Base-by-base conservation (phyloP, 2,329 filamentous ascomycete species). In the Penicillium capsulatum region DNA sequence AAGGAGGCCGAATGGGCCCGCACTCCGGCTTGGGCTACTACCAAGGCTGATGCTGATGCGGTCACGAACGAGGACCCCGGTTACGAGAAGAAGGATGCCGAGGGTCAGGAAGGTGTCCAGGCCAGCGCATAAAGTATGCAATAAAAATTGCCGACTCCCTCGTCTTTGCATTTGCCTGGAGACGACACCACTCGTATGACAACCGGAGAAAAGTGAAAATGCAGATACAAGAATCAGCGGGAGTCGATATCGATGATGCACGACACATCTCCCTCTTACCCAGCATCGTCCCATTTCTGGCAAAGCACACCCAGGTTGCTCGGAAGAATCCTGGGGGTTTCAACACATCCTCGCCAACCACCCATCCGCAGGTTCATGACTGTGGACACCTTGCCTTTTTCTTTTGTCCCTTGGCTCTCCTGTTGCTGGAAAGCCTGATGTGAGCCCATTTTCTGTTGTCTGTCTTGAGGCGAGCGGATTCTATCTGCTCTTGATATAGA, bases 1-100 rank as follows among this genome's bases (percentile, higher is more conserved):
- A 61, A 69, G 45, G 70, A 73, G 45, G 41, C 64, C 5, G 54
- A 72, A 51, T 73, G 67, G 67, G 60, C 63, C 16, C 65, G 58
- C 43, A 36, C 66, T 15, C 64, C 70, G 22, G 71, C 70, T 44
- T 71, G 69, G 68, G 66, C 61, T 30, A 30, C 40, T 13, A 43
- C 57, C 19, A 42, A 52, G 36, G 43, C 43, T 4, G 44, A 40
- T 30, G 42, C 42, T 15, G 42, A 44, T 36, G 44, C 33, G 34
- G 35, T 50, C 32, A 46, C 55, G 47, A 58, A 54, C 29, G 55
- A 55, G 45, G 54, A 55, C 13, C 36, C 58, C 10, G 48, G 44
- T n/a, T 26, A 39, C 15, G 55, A 59, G 50, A 51, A 59, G 52
- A 54, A 57, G 45, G 50, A 48, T 41, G 48, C 39, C 16, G 58